Evolutionary conservation across 2,329 filamentous ascomycete genomes (phyloP).

Genomic region (Parascedosporium putredinis): DNA sequence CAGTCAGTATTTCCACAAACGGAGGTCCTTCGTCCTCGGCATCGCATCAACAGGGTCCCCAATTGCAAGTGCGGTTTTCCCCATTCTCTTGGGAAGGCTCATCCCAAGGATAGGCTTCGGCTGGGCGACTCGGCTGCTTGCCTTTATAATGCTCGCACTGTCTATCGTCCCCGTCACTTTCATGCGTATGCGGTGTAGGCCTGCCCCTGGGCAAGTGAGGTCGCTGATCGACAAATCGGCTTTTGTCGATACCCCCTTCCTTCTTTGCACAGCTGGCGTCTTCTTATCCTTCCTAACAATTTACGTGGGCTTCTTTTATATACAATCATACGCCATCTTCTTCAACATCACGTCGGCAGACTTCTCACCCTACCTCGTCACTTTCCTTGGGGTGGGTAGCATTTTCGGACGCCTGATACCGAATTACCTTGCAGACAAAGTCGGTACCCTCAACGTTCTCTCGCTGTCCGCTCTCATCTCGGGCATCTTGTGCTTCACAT

Average conservation of each 20-base stretch:
- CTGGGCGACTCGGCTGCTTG: constrained; percentile 37
- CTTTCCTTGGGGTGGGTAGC: constrained; percentile 34
- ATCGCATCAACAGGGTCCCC: constrained; percentile 23
- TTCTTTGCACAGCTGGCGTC: constrained; percentile 24
- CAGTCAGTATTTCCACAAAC: constrained; percentile 27
- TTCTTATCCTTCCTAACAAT: constrained; percentile 33
- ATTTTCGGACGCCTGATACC: constrained; percentile 34
- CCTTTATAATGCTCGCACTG: constrained; percentile 30
- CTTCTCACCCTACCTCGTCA: constrained; percentile 31
- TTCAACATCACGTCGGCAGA: constrained; percentile 24
- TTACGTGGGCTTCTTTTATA: constrained; percentile 39
- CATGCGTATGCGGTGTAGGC: constrained; percentile 25
- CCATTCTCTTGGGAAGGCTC: constrained; percentile 28
- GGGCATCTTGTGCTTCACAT: constrained; percentile 34
- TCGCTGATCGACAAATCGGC: constrained; percentile 7
- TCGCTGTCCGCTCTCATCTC: constrained; percentile 32
- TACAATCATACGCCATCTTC: constrained; percentile 29
- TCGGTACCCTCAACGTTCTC: constrained; percentile 31
- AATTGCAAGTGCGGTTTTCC: constrained; percentile 27
- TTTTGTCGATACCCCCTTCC: constrained; percentile 24
- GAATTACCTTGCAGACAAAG: constrained; percentile 30
- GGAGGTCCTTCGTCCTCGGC: constrained; percentile 22
- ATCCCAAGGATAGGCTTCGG: constrained; percentile 42
- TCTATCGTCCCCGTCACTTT: constrained; percentile 25
- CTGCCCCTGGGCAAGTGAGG: constrained; percentile 14